Conservation (phyloP, 2,329 filamentous ascomycete genomes). For the Aspergillus sojae region DNA sequence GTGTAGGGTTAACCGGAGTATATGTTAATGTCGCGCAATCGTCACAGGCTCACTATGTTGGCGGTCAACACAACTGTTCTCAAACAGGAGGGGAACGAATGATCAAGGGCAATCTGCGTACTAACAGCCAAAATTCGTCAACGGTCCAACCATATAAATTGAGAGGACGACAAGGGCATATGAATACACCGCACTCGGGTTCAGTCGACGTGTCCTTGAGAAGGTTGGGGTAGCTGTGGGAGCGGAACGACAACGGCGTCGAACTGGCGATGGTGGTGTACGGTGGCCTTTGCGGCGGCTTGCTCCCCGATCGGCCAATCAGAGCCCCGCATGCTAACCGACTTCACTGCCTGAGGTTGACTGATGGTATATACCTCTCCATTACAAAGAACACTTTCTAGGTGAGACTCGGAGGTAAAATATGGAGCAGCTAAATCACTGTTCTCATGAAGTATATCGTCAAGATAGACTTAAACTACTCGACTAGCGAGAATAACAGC, state of each 20-base stretch:
- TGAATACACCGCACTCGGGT: conserved; percentile 14
- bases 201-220: conserved; percentile 19
- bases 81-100: conserved; percentile 12
- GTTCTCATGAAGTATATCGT: neutral
- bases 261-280: conserved; percentile 30
- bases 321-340: conserved; percentile 28
- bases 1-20: conserved; percentile 5
- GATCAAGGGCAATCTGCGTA: conserved; percentile 20
- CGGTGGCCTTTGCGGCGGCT: conserved; percentile 41
- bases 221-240: conserved; percentile 14
- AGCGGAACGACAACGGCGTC: conserved; percentile 12
- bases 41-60: conserved; percentile 27
- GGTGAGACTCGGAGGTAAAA: too few relatives aligned
- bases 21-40: conserved; percentile 17
- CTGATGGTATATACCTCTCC: neutral
- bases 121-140: conserved; percentile 17
- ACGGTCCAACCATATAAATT: conserved; percentile 1
- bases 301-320: conserved; percentile 34
- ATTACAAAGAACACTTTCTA: neutral
- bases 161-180: conserved; percentile 7
- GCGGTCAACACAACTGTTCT: conserved; percentile 22
- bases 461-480: neutral
- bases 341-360: conserved; percentile 9
- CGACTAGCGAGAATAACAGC: too few relatives aligned
- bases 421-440: neutral